A percentile compares a stretch with the other conserved stretches of the same genome.
phyloP scores from a whole-genome alignment of 2,329 filamentous ascomycete species.

The Dactylella cylindrospora region DNA sequence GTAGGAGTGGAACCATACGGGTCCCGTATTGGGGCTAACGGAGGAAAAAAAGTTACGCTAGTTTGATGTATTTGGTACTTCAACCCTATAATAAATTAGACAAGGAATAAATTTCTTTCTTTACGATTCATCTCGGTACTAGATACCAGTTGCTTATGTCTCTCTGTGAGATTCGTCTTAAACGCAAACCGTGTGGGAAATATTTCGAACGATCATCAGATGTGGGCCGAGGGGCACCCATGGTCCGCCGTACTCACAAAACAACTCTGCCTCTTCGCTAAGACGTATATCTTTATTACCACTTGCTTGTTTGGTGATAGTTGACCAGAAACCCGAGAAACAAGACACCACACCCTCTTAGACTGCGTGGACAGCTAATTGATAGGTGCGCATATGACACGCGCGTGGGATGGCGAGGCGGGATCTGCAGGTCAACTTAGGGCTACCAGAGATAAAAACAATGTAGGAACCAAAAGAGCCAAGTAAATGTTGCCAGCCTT shows the following conservation, averaged over 20 bases:
- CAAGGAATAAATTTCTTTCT: slow-evolving; percentile 6
- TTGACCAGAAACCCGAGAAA: slow-evolving; percentile 36
- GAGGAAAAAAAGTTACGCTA: slow-evolving; percentile 12
- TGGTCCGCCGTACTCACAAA: too few species aligned
- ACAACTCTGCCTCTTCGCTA: slow-evolving; percentile 39
- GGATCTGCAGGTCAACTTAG: slow-evolving; percentile 30
- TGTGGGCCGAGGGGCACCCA: too few species aligned
- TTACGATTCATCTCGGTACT: slow-evolving; percentile 20
- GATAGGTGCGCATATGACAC: slow-evolving; percentile 26
- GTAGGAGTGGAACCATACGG: too few species aligned
- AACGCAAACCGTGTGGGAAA: slow-evolving; percentile 2
- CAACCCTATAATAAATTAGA: slow-evolving; percentile 4
- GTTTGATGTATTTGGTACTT: slow-evolving; percentile 14
- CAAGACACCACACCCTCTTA: slow-evolving; percentile 10
- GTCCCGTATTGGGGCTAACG: too few species aligned
- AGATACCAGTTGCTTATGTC: slow-evolving; percentile 8
- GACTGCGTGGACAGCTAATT: slow-evolving; percentile 18
- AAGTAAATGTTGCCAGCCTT: not conserved
- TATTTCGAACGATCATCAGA: slow-evolving; percentile 35
- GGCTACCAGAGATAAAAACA: slow-evolving; percentile 7
- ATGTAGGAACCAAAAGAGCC: slow-evolving; percentile 24
- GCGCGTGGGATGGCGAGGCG: slow-evolving; percentile 21
- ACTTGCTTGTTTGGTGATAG: slow-evolving; percentile 42
- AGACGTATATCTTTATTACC: slow-evolving; percentile 23
- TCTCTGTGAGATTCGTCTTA: slow-evolving; percentile 1